These are phyloP conservation scores for Echeveria elegans DNA, from an alignment of 164 flowering plant genomes.

Conservation along the genomic window DNA sequence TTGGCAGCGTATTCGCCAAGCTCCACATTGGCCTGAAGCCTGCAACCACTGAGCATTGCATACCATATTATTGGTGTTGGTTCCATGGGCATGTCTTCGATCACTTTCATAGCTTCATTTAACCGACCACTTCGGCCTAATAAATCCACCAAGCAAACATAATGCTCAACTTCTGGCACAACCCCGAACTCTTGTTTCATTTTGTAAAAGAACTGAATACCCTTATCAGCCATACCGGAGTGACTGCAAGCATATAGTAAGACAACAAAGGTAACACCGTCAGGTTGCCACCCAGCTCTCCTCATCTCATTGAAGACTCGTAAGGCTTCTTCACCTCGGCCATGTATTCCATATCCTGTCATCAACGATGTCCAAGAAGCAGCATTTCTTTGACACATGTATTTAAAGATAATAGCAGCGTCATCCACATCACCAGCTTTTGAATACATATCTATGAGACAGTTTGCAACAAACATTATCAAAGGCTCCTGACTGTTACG, in stretches of 20 bases:
- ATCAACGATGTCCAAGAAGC: slow-evolving; percentile 81
- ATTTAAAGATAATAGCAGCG: slow-evolving; percentile 46
- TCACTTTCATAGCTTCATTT: slow-evolving; percentile 49
- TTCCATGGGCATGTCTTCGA: slow-evolving; percentile 58
- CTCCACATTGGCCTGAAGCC: slow-evolving; percentile 55
- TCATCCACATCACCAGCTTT: slow-evolving; percentile 68
- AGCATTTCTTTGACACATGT: slow-evolving; percentile 41
- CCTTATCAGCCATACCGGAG: slow-evolving; percentile 59
- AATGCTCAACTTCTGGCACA: slow-evolving; percentile 51
- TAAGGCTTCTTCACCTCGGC: slow-evolving; percentile 64
- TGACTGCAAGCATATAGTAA: slow-evolving; percentile 85
- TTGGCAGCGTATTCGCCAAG: slow-evolving; percentile 59
- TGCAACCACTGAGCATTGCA: slow-evolving; percentile 64
- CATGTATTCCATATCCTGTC: slow-evolving; percentile 73
- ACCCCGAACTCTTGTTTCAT: slow-evolving; percentile 55
- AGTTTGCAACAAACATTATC: slow-evolving; percentile 51
- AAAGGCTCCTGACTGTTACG: no score
- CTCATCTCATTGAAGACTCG: slow-evolving; percentile 44
- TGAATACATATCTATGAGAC: slow-evolving; percentile 75
- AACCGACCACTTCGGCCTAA: slow-evolving; percentile 73
- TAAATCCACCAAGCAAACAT: slow-evolving; percentile 72
- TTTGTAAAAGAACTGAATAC: slow-evolving; percentile 36
- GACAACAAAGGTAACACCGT: no score
- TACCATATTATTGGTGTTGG: slow-evolving; percentile 66
- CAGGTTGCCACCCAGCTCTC: no score